Base-by-base conservation (phyloP, 352 stramenopile species). In the Phytophthora aleatoria region DNA sequence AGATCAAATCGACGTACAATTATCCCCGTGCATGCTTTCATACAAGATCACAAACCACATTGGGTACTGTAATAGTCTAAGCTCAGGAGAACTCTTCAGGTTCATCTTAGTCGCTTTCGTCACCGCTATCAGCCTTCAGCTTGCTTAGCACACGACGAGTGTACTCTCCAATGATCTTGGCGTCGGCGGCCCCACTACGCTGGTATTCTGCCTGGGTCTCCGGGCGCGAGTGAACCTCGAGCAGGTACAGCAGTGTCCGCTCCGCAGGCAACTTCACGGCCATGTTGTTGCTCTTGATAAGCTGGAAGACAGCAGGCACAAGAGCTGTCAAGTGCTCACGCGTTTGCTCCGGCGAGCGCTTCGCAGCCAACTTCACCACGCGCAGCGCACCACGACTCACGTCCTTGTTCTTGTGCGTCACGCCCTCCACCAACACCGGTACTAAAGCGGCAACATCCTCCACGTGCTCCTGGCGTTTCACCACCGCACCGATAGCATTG, bases 231-330 rank as follows among this genome's bases (percentile, higher is more conserved):
- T 94, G 83, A 45, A 96, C 83, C 50, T 97, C 86, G 16, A 97
- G 77, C 70, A 97, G 45, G 53, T 97, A 95, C 24, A 97, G 64
- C 64, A 97, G 69, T 49, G 89, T 83, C 31, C 90, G 83, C 60
- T 97, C 90, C 36, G 89, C 88, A 11, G 83, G 81, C 50, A 96
- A 65, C 77, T 97, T 97, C 50, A 95, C 87, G 0, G 84, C 81
- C 53, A 97, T 82, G 67, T 96, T 95, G 66, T 89, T 89, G 75
- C 88, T 90, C 79, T 95, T 95, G 72, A 97, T 92, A 38, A 90
- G 74, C 66, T 81, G 69, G 59, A 97, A 95, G 31, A 89, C 84
- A 52, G 81, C 68, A 20, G 86, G 83, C 59, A 97, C 89, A 41
- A 96, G 79, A 45, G 69, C 66, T 10, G 53, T 45, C 26, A 94